Base-by-base conservation (phyloP, 164 flowering plant species). In the Vitis cinerea region DNA sequence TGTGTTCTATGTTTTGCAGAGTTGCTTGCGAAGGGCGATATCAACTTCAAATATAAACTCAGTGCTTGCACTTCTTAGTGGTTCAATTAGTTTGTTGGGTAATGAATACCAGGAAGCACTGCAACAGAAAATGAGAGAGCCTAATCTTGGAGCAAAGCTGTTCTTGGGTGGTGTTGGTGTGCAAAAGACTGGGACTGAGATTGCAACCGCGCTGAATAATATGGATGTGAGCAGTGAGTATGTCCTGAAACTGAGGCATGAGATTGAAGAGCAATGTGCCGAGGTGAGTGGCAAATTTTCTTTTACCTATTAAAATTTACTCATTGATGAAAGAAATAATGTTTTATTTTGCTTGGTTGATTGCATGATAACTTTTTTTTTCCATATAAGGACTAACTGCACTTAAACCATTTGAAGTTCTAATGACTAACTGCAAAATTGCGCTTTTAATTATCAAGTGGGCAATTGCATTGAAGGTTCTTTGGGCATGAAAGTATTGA, bases 171-270 rank as follows among this genome's bases (percentile, higher is more conserved):
- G 99, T 67, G 94, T 86, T 69, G 95, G 93, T 27, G 93, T 88
- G 74, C 90, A 86, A 50, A 94, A 92, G 78, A 92, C 94, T 50
- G 99, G 96, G 29, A 83, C 86, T 2, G 97, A 92, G 76, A 85
- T 95, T 73, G 93, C 98, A 5, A 95, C 97, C 2, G 90, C 90
- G 59, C 75, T 95, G 73, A 95, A 95, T 77, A 91, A 93, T 79
- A 80, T 95, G 86, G 99, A 91, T 64, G 90, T 95, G 53, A 91
- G 99, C 61, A 73, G 97, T 54, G 98, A 93, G 76, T 95, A 92
- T 80, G 94, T 86, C 61, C 64, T 91, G 72, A 95, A 93, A 74
- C 85, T 95, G 8, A 76, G 88, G 48, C 94, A 88, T 48, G 97
- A 90, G 86, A 90, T 93, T 63, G 98, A 93, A 71, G 93, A 90